Percentiles rank a stretch among this genome's conserved stretches.
Conservation (phyloP, 202 grass and related monocot genomes). For the Saccharum hybrid region DNA sequence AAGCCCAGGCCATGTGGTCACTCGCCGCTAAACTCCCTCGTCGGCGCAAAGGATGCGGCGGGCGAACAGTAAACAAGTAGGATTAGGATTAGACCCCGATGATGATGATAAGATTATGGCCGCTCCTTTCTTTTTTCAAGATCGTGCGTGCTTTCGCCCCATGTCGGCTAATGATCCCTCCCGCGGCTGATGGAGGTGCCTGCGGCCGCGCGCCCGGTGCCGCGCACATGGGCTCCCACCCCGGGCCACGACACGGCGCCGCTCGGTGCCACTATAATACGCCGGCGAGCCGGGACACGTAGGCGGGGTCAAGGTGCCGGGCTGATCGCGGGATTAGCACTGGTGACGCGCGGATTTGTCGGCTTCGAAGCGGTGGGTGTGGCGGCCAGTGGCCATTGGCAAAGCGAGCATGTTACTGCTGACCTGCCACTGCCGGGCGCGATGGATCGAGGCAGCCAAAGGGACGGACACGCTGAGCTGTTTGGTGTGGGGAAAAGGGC, state of each 20-base stretch:
- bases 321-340: neutral
- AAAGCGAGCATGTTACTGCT: conserved; percentile 35
- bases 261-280: conserved; percentile 45
- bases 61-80: conserved; percentile 1
- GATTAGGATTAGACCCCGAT: conserved; percentile 35
- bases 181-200: too few species aligned
- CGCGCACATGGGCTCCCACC: conserved; percentile 61
- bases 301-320: too few species aligned
- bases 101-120: neutral
- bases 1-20: neutral
- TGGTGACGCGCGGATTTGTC: conserved; percentile 8
- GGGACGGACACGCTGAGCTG: conserved; percentile 4
- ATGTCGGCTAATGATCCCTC: conserved; percentile 35
- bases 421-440: neutral
- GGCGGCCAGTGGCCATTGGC: neutral
- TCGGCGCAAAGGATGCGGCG: neutral
- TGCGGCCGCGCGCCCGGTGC: too few species aligned
- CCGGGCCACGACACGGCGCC: conserved; percentile 51
- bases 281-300: conserved; percentile 28
- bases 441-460: neutral
- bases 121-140: neutral
- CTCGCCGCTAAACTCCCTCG: neutral
- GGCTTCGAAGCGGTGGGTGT: conserved; percentile 1
- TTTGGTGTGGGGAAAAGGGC: conserved; percentile 9
- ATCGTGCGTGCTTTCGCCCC: conserved; percentile 3